Evolutionary conservation across 164 flowering plant species (phyloP), one percentile per base, ranked within the genome.

Genomic region (Buxus sempervirens): DNA sequence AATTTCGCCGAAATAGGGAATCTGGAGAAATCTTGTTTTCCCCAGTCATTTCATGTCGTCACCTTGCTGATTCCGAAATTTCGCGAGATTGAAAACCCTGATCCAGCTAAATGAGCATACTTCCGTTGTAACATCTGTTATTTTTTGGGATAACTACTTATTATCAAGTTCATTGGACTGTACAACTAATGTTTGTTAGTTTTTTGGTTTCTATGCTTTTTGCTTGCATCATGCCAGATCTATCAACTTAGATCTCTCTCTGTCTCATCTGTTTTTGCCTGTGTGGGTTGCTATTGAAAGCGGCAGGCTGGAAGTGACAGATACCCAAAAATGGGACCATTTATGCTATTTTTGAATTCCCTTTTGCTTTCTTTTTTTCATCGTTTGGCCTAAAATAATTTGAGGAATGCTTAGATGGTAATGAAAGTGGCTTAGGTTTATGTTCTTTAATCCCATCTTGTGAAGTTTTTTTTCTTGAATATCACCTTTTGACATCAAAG

Each of bases 61-160:
- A n/a, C n/a, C n/a, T n/a, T n/a, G n/a, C n/a, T n/a, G n/a, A n/a
- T n/a, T n/a, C n/a, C n/a, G n/a, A n/a, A n/a, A n/a, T n/a, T n/a
- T n/a, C n/a, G n/a, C n/a, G n/a, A n/a, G n/a, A n/a, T n/a, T n/a
- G n/a, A n/a, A n/a, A n/a, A n/a, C n/a, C n/a, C n/a, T n/a, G n/a
- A n/a, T n/a, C n/a, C n/a, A n/a, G 51, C 71, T 96, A 63, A 77
- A 84, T 16, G 91, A 87, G 12, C 99, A 93, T 70, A 85, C 82
- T 13, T 77, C 87, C 25, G 98, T 86, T 62, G 98, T 96, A 41
- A 96, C 85, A 96, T 92, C 96, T 65, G 82, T 95, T 73, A 84
- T 95, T 42, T 95, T 96, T 70, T 92, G 99, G 97, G 97, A 96
- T 54, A 93, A 89, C 64, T 93, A 89, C 71, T 87, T 96, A 54